Base-by-base conservation (phyloP, 805 yeast species). In the Kuraishia hungarica region DNA sequence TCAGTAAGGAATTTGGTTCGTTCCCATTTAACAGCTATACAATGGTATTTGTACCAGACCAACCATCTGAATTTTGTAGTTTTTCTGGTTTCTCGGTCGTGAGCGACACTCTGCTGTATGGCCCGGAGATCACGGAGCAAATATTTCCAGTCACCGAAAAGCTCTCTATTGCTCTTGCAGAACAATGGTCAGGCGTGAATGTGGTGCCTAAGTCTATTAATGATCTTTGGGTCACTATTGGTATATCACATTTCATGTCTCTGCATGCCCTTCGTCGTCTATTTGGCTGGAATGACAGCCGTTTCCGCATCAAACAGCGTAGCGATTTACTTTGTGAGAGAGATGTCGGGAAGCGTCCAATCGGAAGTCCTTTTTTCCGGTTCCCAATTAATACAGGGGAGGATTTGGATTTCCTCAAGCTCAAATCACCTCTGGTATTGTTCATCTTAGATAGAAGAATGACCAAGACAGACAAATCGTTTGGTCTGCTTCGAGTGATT, bases 401-500 rank as follows among this genome's bases (percentile, higher is more conserved):
- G 20, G 96, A 89, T 61, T 68, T 93, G 5, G 77, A 75, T 0
- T 93, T 93, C 62, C 69, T 93, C 21, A 77, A 78, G 50, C 71
- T 93, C 51, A 94, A 94, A 64, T 85, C 97, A 0, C 97, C 98
- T 0, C 72, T 92, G 53, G 92, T 94, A 1, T 66, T 94, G 51
- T 87, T 82, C 62, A 91, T 93, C 47, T 72, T 94, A 28, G 97
- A 94, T 65, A 80, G 89, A 51, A 77, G 99, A 59, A 90, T 94
- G 96, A 92, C 97, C 0, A 94, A 94, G 65, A 90, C 97, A 1
- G 98, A 96, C 66, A 86, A 92, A 59, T 87, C 97, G 0, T 87
- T 94, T 67, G 99, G 99, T 1, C 74, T 94, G 57, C 83, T 92
- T 2, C 81, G 99, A 59, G 97, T 90, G 0, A 79, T 94, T 24